Conservation (phyloP, 768 basidiomycete genomes). For the Suillus ampliporus region DNA sequence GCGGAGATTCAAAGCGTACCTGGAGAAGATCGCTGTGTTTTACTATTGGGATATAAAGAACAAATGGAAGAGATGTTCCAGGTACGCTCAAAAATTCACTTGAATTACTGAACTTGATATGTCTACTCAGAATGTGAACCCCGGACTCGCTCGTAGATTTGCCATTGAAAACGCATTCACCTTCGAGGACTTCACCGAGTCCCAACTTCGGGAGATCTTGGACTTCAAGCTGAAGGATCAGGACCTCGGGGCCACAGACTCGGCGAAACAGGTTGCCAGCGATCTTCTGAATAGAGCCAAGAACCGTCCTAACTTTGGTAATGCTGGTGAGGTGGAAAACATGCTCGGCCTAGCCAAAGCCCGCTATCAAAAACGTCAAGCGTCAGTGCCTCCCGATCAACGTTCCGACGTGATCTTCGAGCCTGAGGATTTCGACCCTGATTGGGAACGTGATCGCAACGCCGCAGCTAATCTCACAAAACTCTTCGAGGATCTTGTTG, state of each 20-base stretch:
- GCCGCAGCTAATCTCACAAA: conserved; percentile 56
- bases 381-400: conserved; percentile 22
- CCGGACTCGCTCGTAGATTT: conserved; percentile 68
- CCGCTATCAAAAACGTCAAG: conserved; percentile 49
- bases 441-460: conserved; percentile 53
- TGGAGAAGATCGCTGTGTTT: conserved; percentile 72
- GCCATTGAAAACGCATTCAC: conserved; percentile 69
- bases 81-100: conserved; percentile 36
- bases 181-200: conserved; percentile 67
- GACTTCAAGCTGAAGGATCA: conserved; percentile 61
- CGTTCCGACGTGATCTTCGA: conserved; percentile 38
- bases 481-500: conserved; percentile 67
- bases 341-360: conserved; percentile 55
- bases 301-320: conserved; percentile 65
- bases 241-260: conserved; percentile 59
- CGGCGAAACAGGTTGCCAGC: conserved; percentile 61
- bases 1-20: conserved; percentile 73
- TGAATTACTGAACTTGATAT: background rate
- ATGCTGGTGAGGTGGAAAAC: conserved; percentile 69
- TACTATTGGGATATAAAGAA: conserved; percentile 67
- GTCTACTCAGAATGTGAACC: conserved; percentile 63
- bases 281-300: conserved; percentile 44
- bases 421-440: conserved; percentile 63
- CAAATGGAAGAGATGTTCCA: conserved; percentile 78
- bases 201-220: conserved; percentile 58